These are phyloP conservation scores for Suillus fuscotomentosus DNA, from an alignment of 768 basidiomycete genomes.

Conservation along the genomic window DNA sequence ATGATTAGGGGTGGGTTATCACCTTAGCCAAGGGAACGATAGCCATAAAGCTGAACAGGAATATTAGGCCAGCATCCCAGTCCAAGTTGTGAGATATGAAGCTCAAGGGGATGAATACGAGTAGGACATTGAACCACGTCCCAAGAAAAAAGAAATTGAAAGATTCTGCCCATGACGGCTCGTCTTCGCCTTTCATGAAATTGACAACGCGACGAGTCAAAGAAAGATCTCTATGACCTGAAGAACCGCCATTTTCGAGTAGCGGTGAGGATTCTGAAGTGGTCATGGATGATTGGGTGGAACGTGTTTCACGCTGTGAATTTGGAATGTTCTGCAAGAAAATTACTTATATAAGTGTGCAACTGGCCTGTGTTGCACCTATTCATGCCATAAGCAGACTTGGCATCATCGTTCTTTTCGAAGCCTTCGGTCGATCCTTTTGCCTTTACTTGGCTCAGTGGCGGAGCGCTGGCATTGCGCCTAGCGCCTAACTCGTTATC, in stretches of 20 bases:
- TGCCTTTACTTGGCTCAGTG: too few species aligned
- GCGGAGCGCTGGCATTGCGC: not conserved
- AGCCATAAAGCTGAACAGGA: slow-evolving; percentile 74
- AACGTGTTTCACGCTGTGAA: not conserved
- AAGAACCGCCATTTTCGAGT: slow-evolving; percentile 38
- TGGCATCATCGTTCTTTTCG: not conserved
- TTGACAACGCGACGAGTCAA: slow-evolving; percentile 31
- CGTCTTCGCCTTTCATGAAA: slow-evolving; percentile 50
- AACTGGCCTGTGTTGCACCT: too few species aligned
- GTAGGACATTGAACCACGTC: slow-evolving; percentile 72
- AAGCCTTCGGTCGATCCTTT: not conserved
- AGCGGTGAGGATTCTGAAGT: slow-evolving; percentile 47
- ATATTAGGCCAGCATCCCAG: slow-evolving; percentile 79
- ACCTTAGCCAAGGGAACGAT: slow-evolving; percentile 90
- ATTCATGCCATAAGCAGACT: not conserved
- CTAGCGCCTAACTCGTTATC: too few species aligned
- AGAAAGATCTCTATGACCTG: slow-evolving; percentile 18
- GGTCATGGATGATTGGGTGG: slow-evolving; percentile 17
- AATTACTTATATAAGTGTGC: not conserved
- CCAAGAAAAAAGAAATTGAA: slow-evolving; percentile 60
- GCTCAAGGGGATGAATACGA: slow-evolving; percentile 78
- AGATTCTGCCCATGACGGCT: slow-evolving; percentile 61
- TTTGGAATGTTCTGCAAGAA: not conserved
- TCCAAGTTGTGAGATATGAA: slow-evolving; percentile 58
- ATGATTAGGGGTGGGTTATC: slow-evolving; percentile 14